Evolutionary conservation across 495 filamentous ascomycete species (phyloP).

Genomic region (Friedmanniomyces endolithicus): DNA sequence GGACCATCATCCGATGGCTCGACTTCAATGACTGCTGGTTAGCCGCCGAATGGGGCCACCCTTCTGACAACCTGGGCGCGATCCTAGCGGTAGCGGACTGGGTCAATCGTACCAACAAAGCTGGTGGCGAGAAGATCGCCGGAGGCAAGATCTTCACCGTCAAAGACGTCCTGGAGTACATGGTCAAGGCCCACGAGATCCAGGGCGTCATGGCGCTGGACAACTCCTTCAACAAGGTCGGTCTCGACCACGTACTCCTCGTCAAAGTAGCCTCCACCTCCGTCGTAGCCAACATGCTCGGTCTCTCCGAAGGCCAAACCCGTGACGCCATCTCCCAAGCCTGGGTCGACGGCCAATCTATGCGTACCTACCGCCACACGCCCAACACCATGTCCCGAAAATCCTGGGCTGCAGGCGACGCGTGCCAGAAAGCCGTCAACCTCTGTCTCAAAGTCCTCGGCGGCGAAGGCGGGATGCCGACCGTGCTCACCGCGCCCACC

Average conservation of each 20-base stretch:
- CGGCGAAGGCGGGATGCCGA: conserved; percentile 82
- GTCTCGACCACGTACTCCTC: conserved; percentile 90
- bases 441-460: conserved; percentile 84
- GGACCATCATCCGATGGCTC: conserved; percentile 94
- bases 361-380: conserved; percentile 91
- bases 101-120: conserved; percentile 90
- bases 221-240: conserved; percentile 97
- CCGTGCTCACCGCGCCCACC: conserved; percentile 79
- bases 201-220: conserved; percentile 92
- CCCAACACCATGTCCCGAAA: conserved; percentile 99
- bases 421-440: conserved; percentile 93
- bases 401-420: conserved; percentile 97
- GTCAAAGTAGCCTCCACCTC: conserved; percentile 96
- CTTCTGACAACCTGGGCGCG: conserved; percentile 90
- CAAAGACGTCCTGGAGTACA: conserved; percentile 84
- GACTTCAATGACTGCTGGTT: conserved; percentile 99
- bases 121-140: conserved; percentile 64
- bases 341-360: conserved; percentile 89
- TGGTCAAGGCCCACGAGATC: conserved; percentile 99
- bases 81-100: conserved; percentile 95
- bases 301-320: conserved; percentile 77
- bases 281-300: conserved; percentile 87
- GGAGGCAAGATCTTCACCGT: conserved; percentile 77
- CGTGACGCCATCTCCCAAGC: conserved; percentile 92
- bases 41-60: conserved; percentile 96